Percentiles rank a stretch among this genome's conserved stretches.
Conservation (phyloP, 306 rosid species). For the Pterocarpus macrocarpus region DNA sequence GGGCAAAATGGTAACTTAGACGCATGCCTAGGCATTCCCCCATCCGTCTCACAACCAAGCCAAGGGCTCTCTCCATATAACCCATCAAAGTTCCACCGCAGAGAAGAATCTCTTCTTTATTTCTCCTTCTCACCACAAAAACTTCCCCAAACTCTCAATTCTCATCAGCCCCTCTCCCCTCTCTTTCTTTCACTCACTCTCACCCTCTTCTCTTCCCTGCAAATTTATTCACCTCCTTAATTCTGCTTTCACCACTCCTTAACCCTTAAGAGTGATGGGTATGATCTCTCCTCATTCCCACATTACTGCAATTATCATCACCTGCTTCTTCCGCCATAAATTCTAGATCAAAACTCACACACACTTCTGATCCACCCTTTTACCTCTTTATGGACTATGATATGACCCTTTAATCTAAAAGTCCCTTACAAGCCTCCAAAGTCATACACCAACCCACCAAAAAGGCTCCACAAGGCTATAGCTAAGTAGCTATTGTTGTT, state of each 20-base stretch:
- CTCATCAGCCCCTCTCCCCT: constrained; percentile 16
- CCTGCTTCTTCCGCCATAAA: constrained; percentile 55
- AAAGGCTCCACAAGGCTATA: not conserved
- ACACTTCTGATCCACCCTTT: constrained; percentile 3
- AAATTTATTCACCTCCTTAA: constrained; percentile 36
- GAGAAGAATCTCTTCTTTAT: constrained; percentile 54
- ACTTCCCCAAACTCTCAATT: constrained; percentile 47
- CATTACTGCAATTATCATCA: constrained; percentile 60
- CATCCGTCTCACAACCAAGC: constrained; percentile 44
- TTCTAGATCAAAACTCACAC: constrained; percentile 42
- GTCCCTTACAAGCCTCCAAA: not conserved
- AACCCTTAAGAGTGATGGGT: constrained; percentile 43
- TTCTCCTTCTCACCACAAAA: constrained; percentile 19
- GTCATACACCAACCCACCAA: not conserved
- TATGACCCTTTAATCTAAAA: constrained; percentile 42
- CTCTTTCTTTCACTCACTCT: not conserved
- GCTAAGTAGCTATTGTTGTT: not conserved
- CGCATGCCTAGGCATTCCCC: not conserved
- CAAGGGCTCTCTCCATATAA: constrained; percentile 66
- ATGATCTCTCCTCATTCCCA: constrained; percentile 55
- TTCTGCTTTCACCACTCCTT: not conserved
- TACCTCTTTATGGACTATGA: constrained; percentile 18
- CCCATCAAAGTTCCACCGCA: constrained; percentile 59
- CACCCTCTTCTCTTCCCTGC: constrained; percentile 29
- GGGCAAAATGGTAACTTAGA: constrained; percentile 44